A percentile compares a stretch with the other conserved stretches of the same genome.
phyloP scores from a whole-genome alignment of 257 asterid species.

The Jaltomata sinuosa region DNA sequence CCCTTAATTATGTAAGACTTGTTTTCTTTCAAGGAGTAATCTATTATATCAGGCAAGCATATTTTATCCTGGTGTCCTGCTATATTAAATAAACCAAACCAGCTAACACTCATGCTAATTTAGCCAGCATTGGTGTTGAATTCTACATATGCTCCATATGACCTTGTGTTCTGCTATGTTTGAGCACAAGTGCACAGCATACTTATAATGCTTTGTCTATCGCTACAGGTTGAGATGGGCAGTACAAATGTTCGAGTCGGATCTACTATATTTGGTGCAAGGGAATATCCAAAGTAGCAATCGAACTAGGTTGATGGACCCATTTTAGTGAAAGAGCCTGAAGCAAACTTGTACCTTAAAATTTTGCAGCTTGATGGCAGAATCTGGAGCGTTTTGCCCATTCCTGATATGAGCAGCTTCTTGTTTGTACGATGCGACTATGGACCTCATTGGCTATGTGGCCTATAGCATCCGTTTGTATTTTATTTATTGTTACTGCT shows the following conservation, averaged over 20 bases:
- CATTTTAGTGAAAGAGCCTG: neutral
- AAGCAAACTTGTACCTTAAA: neutral
- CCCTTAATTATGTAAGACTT: neutral
- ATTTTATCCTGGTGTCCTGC: neutral
- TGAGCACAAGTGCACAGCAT: neutral
- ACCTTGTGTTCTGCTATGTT: neutral
- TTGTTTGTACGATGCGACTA: neutral
- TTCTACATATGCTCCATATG: neutral
- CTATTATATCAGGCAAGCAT: neutral
- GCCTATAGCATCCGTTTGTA: neutral
- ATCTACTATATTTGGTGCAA: conserved; percentile 95
- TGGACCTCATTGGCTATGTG: neutral
- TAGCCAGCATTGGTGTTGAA: neutral
- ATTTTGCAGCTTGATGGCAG: neutral
- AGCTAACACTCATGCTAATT: neutral
- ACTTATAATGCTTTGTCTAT: neutral
- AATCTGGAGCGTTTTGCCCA: neutral
- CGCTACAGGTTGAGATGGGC: conserved; percentile 88
- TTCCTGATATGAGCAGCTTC: neutral
- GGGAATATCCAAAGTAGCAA: conserved; percentile 66
- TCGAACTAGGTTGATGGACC: neutral
- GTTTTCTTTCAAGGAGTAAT: neutral
- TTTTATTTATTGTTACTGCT: neutral
- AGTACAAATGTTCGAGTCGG: conserved; percentile 92
- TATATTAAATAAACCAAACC: neutral